Evolutionary conservation across 441 rosid genomes (phyloP).

Genomic region (Gossypium gossypioides): DNA sequence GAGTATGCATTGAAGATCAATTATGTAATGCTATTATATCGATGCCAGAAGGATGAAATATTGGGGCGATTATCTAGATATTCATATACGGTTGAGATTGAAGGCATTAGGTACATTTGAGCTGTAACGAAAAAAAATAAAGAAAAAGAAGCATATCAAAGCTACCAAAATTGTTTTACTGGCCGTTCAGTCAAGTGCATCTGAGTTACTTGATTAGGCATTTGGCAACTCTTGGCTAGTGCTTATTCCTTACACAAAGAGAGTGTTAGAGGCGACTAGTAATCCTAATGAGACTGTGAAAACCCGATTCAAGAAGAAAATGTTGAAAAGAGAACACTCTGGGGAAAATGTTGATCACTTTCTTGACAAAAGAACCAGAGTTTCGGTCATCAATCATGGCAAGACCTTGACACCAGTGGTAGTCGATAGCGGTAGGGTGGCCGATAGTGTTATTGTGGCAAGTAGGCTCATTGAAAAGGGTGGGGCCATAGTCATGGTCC

Average conservation of each 20-base stretch:
- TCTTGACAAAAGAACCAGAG: slow-evolving; percentile 10
- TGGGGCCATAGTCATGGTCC: no score
- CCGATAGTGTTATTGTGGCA: no score
- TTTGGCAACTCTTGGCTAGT: slow-evolving; percentile 38
- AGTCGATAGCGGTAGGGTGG: no score
- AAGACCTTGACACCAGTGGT: no score
- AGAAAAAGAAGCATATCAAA: slow-evolving; percentile 73
- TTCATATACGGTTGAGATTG: slow-evolving; percentile 65
- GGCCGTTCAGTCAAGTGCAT: slow-evolving; percentile 41
- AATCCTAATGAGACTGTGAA: slow-evolving; percentile 26
- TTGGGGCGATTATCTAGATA: slow-evolving; percentile 27
- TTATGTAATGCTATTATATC: slow-evolving; percentile 65
- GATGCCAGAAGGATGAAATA: slow-evolving; percentile 38
- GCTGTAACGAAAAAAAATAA: slow-evolving; percentile 44
- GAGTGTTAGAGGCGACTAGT: slow-evolving; percentile 25
- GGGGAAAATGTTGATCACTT: not conserved
- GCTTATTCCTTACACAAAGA: slow-evolving; percentile 63
- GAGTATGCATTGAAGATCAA: slow-evolving; percentile 87
- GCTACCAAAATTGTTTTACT: slow-evolving; percentile 79
- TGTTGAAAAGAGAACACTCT: slow-evolving; percentile 20
- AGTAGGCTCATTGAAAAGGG: no score
- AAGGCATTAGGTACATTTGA: slow-evolving; percentile 71
- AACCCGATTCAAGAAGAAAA: slow-evolving; percentile 35
- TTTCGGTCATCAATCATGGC: not conserved
- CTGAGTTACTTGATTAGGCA: slow-evolving; percentile 21